A percentile compares a stretch with the other conserved stretches of the same genome.
Evolutionary conservation across 1,139 yeast genomes (phyloP).

Genomic region (Kodamaea ohmeri): DNA sequence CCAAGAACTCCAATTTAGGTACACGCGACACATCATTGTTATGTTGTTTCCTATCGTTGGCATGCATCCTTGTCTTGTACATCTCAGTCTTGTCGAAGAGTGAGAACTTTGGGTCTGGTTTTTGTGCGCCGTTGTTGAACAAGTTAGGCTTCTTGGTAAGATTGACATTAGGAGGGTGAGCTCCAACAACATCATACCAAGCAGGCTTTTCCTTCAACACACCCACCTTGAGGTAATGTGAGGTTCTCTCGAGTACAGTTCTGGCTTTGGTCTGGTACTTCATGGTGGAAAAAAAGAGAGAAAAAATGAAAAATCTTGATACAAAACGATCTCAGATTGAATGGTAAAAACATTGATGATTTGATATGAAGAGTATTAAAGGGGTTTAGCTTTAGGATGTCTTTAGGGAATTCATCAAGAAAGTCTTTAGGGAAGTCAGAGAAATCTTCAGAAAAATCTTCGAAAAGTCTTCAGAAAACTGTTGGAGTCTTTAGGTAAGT

Average conservation of each 20-base stretch:
- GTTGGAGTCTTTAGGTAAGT: too few species aligned
- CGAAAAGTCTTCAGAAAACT: too few species aligned
- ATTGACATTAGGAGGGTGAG: slow-evolving; percentile 72
- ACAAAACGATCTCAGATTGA: too few species aligned
- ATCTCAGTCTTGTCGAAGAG: slow-evolving; percentile 20
- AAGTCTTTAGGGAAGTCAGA: too few species aligned
- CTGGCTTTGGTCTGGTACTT: slow-evolving; percentile 67
- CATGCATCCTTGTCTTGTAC: slow-evolving; percentile 52
- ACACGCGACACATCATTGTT: slow-evolving; percentile 47
- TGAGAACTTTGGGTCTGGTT: slow-evolving; percentile 25
- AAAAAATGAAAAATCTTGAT: slow-evolving; percentile 7
- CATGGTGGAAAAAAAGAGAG: slow-evolving; percentile 36
- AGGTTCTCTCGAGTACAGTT: slow-evolving; percentile 72
- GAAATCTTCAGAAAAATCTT: too few species aligned
- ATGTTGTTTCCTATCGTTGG: slow-evolving; percentile 24
- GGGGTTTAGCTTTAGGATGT: too few species aligned
- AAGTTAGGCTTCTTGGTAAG: slow-evolving; percentile 49
- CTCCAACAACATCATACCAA: slow-evolving; percentile 82
- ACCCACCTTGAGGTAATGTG: slow-evolving; percentile 66
- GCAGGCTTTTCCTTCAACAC: slow-evolving; percentile 68
- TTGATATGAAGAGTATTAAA: too few species aligned
- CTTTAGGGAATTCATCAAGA: too few species aligned
- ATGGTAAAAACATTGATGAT: too few species aligned
- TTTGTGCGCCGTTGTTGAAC: slow-evolving; percentile 25
- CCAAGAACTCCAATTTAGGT: slow-evolving; percentile 66